These are phyloP conservation scores for Nitzschia putrida DNA, from an alignment of 108 stramenopile genomes.

Conservation along the genomic window DNA sequence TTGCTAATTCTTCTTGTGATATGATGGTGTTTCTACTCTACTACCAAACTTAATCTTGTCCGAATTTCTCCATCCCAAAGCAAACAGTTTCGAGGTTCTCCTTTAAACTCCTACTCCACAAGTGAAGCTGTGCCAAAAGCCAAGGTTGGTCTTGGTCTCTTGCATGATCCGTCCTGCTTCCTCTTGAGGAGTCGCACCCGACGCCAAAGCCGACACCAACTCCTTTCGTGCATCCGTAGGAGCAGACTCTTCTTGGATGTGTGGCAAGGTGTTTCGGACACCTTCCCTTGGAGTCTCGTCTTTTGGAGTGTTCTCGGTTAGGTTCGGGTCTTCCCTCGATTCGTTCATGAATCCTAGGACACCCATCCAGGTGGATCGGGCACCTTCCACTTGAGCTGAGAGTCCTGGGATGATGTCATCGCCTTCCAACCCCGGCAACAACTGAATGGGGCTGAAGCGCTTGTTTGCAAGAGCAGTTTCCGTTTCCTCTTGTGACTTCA, in stretches of 20 bases:
- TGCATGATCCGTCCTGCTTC: background rate
- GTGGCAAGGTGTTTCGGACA: no score
- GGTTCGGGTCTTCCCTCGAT: constrained; percentile 5
- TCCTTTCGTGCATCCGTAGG: no score
- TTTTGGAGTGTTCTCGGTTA: background rate
- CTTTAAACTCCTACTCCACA: background rate
- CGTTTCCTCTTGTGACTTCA: no score
- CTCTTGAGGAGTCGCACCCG: no score
- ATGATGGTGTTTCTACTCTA: no score
- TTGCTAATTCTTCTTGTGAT: no score
- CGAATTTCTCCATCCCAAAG: no score
- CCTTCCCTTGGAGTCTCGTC: no score
- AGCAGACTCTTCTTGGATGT: no score
- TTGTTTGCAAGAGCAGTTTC: background rate
- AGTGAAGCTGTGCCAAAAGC: background rate
- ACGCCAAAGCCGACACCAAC: no score
- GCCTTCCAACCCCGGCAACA: constrained; percentile 32
- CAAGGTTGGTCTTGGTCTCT: background rate
- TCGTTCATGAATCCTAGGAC: constrained; percentile 1
- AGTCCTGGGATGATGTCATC: constrained; percentile 35
- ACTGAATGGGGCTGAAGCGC: constrained; percentile 1
- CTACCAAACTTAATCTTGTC: no score
- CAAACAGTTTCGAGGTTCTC: no score
- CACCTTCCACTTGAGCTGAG: constrained; percentile 6
- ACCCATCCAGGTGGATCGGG: constrained; percentile 3